A percentile compares a stretch with the other conserved stretches of the same genome.
These are phyloP conservation scores for Wickerhamiella parazyma DNA, from an alignment of 805 yeast species.

Conservation along the genomic window DNA sequence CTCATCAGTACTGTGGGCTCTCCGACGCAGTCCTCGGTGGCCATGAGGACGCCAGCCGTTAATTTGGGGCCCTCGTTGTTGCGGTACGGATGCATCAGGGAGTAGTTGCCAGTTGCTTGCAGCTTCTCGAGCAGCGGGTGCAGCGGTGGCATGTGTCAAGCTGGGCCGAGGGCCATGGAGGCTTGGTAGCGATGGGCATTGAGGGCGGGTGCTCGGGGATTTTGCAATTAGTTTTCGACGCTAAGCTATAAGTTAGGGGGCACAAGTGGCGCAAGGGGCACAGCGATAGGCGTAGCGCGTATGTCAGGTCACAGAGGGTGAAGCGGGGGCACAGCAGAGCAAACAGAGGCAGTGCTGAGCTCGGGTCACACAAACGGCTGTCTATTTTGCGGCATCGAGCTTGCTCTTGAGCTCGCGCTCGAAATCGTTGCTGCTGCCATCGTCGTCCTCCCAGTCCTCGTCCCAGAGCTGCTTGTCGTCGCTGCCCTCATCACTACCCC, in stretches of 20 bases:
- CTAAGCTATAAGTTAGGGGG: too few species aligned
- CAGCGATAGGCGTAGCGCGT: too few species aligned
- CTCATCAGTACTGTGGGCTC: constrained; percentile 12
- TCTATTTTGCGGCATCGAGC: neutral
- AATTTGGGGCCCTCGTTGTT: constrained; percentile 9
- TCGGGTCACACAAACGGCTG: neutral
- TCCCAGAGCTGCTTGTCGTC: constrained; percentile 66
- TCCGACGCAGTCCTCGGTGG: constrained; percentile 10
- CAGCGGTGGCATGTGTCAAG: constrained; percentile 2
- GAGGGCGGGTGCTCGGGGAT: too few species aligned
- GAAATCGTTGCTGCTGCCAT: constrained; percentile 80
- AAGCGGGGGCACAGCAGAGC: too few species aligned
- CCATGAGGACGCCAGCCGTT: constrained; percentile 13
- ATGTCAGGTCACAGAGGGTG: too few species aligned
- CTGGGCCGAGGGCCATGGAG: neutral
- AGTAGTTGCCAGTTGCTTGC: constrained; percentile 14
- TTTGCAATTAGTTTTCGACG: too few species aligned
- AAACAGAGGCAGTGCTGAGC: too few species aligned
- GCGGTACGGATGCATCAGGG: constrained; percentile 13
- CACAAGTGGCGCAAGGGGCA: too few species aligned
- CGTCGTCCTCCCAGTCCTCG: constrained; percentile 86
- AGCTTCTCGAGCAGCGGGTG: constrained; percentile 19
- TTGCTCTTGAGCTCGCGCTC: constrained; percentile 44
- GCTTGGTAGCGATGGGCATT: too few species aligned
- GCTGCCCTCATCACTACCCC: constrained; percentile 32